phyloP scores from a whole-genome alignment of 169 alveolate genomes.

The Ichthyophthirius multifiliis region DNA sequence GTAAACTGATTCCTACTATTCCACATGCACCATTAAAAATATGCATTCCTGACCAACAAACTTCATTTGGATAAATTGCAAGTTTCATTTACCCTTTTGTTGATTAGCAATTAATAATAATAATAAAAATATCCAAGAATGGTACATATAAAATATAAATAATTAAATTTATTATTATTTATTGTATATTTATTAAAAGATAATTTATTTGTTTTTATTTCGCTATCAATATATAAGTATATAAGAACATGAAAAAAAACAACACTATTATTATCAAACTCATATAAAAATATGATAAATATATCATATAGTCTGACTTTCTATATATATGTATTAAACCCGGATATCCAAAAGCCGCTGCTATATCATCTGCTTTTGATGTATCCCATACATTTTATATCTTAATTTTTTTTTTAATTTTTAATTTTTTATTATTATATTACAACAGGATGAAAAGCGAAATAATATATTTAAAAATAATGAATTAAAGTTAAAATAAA shows the following conservation, averaged over 20 bases:
- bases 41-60: conserved; percentile 1
- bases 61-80: background rate
- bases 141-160: background rate
- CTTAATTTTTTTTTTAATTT: background rate
- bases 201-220: background rate
- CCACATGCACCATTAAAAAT: background rate
- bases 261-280: background rate
- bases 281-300: background rate
- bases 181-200: background rate
- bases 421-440: background rate
- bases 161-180: background rate
- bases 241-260: background rate
- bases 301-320: background rate
- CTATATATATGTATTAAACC: conserved; percentile 1
- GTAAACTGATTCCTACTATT: background rate
- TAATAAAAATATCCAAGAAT: background rate
- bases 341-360: background rate
- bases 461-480: background rate
- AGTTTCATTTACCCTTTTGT: background rate
- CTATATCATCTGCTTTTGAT: background rate
- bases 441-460: conserved; percentile 3
- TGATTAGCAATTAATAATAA: background rate
- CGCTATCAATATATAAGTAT: background rate
- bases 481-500: background rate
- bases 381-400: background rate